Percentiles rank a stretch among this genome's conserved stretches.
Evolutionary conservation across 177 flowering plant genomes (phyloP).

Genomic region (Telopea speciosissima): DNA sequence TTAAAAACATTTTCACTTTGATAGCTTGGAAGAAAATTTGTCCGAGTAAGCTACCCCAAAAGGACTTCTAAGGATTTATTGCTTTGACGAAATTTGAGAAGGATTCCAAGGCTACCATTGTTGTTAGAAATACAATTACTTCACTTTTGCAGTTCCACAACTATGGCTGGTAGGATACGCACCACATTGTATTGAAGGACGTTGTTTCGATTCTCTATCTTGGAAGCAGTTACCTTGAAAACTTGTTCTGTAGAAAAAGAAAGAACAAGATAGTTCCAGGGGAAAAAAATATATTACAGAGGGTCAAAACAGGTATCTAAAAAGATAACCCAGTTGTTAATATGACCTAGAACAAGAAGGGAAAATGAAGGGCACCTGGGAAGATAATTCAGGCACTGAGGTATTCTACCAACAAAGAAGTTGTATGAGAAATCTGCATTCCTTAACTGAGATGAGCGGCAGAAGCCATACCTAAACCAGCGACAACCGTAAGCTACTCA

Average conservation of each 20-base stretch:
- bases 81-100: not conserved
- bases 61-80: not conserved
- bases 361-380: slow-evolving; percentile 45
- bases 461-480: slow-evolving; percentile 63
- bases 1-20: too few relatives aligned
- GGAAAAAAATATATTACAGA: not conserved
- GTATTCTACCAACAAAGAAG: slow-evolving; percentile 71
- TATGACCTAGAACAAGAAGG: not conserved
- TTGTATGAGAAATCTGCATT: slow-evolving; percentile 74
- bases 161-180: slow-evolving; percentile 12
- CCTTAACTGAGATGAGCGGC: slow-evolving; percentile 51
- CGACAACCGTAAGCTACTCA: too few relatives aligned
- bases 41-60: not conserved
- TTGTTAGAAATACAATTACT: not conserved
- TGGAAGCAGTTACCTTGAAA: slow-evolving; percentile 82
- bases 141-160: not conserved
- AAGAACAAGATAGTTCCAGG: not conserved
- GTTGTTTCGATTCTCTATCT: slow-evolving; percentile 53
- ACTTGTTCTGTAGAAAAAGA: slow-evolving; percentile 45
- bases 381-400: slow-evolving; percentile 65
- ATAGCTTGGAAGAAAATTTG: not conserved
- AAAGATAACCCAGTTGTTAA: not conserved
- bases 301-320: not conserved
- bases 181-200: slow-evolving; percentile 64
- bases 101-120: not conserved